A percentile compares a stretch with the other conserved stretches of the same genome.
phyloP scores from a whole-genome alignment of 306 rosid species.

The Crotalaria pallida region DNA sequence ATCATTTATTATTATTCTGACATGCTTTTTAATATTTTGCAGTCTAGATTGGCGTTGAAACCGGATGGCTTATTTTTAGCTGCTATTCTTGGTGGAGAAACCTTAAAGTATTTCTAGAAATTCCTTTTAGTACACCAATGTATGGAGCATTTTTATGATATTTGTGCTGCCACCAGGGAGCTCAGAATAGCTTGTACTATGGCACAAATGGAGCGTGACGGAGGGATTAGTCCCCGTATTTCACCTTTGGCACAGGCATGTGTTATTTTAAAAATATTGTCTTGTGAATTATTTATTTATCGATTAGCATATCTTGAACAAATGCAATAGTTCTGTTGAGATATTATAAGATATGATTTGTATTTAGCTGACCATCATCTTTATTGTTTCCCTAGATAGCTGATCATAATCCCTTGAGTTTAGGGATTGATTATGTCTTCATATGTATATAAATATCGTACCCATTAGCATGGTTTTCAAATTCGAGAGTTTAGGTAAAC shows the following conservation, averaged over 20 bases:
- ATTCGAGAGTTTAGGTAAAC: too few species aligned
- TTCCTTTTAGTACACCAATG: slow-evolving; percentile 13
- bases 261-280: slow-evolving; percentile 1
- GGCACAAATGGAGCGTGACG: slow-evolving; percentile 99
- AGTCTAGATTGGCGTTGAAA: slow-evolving; percentile 89
- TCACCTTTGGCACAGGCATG: slow-evolving; percentile 94
- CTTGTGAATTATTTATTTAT: background rate
- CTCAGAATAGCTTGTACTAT: slow-evolving; percentile 95
- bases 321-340: background rate
- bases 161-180: slow-evolving; percentile 53
- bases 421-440: too few species aligned
- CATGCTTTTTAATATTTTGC: slow-evolving; percentile 36
- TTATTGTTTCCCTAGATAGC: too few species aligned
- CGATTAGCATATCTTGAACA: slow-evolving; percentile 1
- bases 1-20: slow-evolving; percentile 7
- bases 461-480: too few species aligned
- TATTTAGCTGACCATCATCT: too few species aligned
- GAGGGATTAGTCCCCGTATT: slow-evolving; percentile 90
- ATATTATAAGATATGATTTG: too few species aligned
- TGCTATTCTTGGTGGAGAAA: slow-evolving; percentile 93
- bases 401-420: too few species aligned
- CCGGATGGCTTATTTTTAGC: slow-evolving; percentile 96
- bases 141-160: slow-evolving; percentile 17
- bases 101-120: slow-evolving; percentile 48
- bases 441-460: too few species aligned